phyloP scores from a whole-genome alignment of 371 early-diverging fungal species.

The Mortierella sp. region DNA sequence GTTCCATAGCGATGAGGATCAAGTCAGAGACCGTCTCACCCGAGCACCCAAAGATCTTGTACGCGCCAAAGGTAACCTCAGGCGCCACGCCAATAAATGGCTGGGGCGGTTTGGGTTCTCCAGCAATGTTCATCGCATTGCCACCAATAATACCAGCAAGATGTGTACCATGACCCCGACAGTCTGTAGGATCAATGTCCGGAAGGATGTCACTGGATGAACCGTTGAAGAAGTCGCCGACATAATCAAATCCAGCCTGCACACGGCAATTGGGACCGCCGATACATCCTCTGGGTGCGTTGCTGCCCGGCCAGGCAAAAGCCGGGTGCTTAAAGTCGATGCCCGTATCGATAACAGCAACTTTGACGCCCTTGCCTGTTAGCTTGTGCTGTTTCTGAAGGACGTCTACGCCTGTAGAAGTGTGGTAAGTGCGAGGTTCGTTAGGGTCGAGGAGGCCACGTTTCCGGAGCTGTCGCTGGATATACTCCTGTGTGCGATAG shows the following conservation, averaged over 20 bases:
- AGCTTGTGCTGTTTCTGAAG: slow-evolving; percentile 13
- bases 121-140: slow-evolving; percentile 43
- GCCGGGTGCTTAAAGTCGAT: slow-evolving; percentile 56
- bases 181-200: slow-evolving; percentile 55
- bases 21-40: slow-evolving; percentile 71
- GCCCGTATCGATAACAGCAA: slow-evolving; percentile 41
- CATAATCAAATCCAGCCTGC: slow-evolving; percentile 53
- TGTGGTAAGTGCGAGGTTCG: background rate
- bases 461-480: too few species aligned
- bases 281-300: slow-evolving; percentile 58
- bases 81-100: slow-evolving; percentile 76
- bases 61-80: slow-evolving; percentile 46
- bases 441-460: too few species aligned
- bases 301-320: slow-evolving; percentile 21
- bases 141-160: slow-evolving; percentile 77
- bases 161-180: slow-evolving; percentile 62
- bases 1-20: slow-evolving; percentile 72
- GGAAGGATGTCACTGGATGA: slow-evolving; percentile 29
- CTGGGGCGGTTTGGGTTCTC: slow-evolving; percentile 24
- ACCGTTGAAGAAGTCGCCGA: slow-evolving; percentile 46
- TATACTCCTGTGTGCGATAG: too few species aligned
- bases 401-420: slow-evolving; percentile 17
- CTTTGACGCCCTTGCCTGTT: slow-evolving; percentile 30
- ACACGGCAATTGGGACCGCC: slow-evolving; percentile 54
- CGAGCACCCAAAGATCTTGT: slow-evolving; percentile 67